A percentile compares a stretch with the other conserved stretches of the same genome.
Conservation (phyloP, 2,329 filamentous ascomycete genomes). For the Elsinoe batatas region DNA sequence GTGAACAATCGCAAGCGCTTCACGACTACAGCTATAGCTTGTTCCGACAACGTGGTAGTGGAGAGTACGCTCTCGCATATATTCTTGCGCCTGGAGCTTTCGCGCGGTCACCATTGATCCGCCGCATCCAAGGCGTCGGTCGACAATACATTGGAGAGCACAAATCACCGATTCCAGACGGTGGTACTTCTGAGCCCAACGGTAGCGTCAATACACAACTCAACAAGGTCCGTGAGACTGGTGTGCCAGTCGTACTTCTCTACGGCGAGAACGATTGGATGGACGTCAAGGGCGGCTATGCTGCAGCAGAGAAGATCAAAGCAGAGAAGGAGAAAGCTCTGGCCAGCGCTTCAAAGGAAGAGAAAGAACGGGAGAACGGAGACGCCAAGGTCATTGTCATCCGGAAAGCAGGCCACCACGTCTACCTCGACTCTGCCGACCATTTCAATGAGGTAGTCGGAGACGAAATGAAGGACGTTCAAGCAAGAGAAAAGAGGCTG, state of each 20-base stretch:
- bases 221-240: slow-evolving; percentile 35
- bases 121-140: slow-evolving; percentile 76
- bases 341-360: background rate
- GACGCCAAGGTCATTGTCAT: slow-evolving; percentile 7
- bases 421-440: slow-evolving; percentile 61
- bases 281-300: slow-evolving; percentile 80
- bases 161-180: slow-evolving; percentile 21
- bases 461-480: slow-evolving; percentile 57
- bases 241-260: slow-evolving; percentile 81
- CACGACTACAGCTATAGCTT: slow-evolving; percentile 93
- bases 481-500: slow-evolving; percentile 29
- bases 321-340: background rate
- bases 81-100: slow-evolving; percentile 90
- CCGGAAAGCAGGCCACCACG: slow-evolving; percentile 58
- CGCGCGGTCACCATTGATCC: slow-evolving; percentile 76
- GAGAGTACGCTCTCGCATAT: slow-evolving; percentile 88
- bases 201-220: background rate
- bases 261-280: slow-evolving; percentile 99
- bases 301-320: slow-evolving; percentile 9
- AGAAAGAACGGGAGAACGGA: background rate
- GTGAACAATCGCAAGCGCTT: slow-evolving; percentile 68
- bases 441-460: slow-evolving; percentile 59
- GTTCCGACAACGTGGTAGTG: slow-evolving; percentile 83
- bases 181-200: slow-evolving; percentile 28
- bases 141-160: slow-evolving; percentile 48